Evolutionary conservation across 2,329 filamentous ascomycete species (phyloP), one percentile per base, ranked within the genome.

Genomic region (Stagonosporopsis chrysanthemi): DNA sequence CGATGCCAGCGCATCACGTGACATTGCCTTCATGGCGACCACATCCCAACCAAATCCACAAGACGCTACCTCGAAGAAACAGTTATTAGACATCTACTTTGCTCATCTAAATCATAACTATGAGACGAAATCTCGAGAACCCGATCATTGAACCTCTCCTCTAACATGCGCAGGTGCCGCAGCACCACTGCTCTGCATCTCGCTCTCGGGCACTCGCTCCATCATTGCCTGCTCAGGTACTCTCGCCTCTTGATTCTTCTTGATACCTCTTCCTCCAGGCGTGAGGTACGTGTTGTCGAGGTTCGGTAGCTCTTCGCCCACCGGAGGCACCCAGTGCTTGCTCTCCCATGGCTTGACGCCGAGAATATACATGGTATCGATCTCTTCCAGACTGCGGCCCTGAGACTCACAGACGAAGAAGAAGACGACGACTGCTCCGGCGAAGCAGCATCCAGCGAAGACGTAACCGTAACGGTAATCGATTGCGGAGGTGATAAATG

Each of bases 371-470:
- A 86, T 85, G 55, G 84, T 83, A 67, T 94, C 90, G 52, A 94
- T 89, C 73, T 93, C 89, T 77, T 94, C 90, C 1, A 94, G 81
- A 0, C 86, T 88, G 6, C 89, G 84, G 49, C 88, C 90, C 69
- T 90, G 87, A 42, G 85, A 87, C 72, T 93, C 90, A 53, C 89
- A 86, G 49, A 92, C 84, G 73, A 92, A 92, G 77, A 93, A 90
- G 79, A 89, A 93, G 28, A 92, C 88, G 12, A 92, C 75, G 0
- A 86, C 62, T 0, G 86, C 84, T 0, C 84, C 89, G 0, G 84
- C 79, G 17, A 90, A 78, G 65, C 90, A 89, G 70, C 88, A 91
- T 0, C 82, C 88, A 0, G 89, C 90, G 74, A 92, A 92, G 28
- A 93, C 86, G 62, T 91, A 90, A 2, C 90, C 90, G 67, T 90